Conservation (phyloP, 2,329 filamentous ascomycete genomes). For the Neonectria punicea region DNA sequence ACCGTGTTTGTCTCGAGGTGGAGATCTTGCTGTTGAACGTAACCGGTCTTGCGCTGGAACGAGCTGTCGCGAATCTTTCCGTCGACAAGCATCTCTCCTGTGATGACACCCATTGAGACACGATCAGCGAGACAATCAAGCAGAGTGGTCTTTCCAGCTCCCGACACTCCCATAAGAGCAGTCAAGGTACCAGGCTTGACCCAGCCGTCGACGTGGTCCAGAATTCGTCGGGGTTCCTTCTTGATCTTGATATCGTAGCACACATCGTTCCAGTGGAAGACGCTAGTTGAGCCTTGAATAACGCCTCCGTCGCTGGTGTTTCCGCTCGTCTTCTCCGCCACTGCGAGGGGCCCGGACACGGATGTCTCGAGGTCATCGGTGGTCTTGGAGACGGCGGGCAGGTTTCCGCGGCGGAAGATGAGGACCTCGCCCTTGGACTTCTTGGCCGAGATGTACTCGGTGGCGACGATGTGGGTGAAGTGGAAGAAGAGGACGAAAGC, state of each 20-base stretch:
- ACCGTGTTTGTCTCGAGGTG: slow-evolving; percentile 57
- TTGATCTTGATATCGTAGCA: slow-evolving; percentile 79
- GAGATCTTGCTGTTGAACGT: slow-evolving; percentile 75
- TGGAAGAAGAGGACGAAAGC: slow-evolving; percentile 61
- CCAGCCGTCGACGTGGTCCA: slow-evolving; percentile 79
- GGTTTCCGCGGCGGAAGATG: slow-evolving; percentile 62
- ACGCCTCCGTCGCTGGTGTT: slow-evolving; percentile 16
- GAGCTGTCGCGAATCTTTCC: slow-evolving; percentile 72
- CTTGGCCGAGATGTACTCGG: slow-evolving; percentile 58
- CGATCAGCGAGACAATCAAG: slow-evolving; percentile 72
- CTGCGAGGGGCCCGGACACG: slow-evolving; percentile 28
- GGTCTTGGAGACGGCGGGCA: slow-evolving; percentile 28
- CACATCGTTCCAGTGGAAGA: slow-evolving; percentile 78
- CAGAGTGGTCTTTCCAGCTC: slow-evolving; percentile 72
- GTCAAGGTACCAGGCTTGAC: slow-evolving; percentile 79
- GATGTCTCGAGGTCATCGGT: slow-evolving; percentile 38
- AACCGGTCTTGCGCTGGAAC: slow-evolving; percentile 78
- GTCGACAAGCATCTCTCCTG: slow-evolving; percentile 76
- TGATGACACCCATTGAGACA: slow-evolving; percentile 77
- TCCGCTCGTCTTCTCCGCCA: slow-evolving; percentile 32
- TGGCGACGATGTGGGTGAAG: slow-evolving; percentile 59
- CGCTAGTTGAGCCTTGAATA: slow-evolving; percentile 42
- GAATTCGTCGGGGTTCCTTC: slow-evolving; percentile 72
- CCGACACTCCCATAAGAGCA: slow-evolving; percentile 69
- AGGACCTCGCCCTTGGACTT: slow-evolving; percentile 71